Conservation (phyloP, 176 grass and related monocot genomes). For the Cymbopogon citratus region DNA sequence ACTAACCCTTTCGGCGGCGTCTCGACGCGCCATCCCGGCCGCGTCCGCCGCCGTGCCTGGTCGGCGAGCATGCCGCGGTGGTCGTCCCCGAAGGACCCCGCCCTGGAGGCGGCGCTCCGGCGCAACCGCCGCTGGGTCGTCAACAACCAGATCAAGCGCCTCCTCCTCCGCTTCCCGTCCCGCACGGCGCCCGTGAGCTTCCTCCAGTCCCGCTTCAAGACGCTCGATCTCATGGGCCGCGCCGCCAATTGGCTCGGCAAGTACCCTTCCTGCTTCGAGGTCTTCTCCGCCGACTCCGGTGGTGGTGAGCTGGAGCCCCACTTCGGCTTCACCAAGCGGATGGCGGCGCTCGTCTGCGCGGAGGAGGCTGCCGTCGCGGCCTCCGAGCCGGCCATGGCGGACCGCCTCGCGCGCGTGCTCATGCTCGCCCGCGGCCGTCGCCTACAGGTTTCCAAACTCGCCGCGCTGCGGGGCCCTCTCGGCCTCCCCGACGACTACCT, state of each 20-base stretch:
- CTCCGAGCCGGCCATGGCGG: conserved; percentile 64
- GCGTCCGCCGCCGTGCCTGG: not conserved
- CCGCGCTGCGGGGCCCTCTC: conserved; percentile 55
- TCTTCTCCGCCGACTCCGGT: conserved; percentile 29
- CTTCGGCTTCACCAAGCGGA: conserved; percentile 85
- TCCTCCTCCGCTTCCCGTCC: conserved; percentile 69
- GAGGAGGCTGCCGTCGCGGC: conserved; percentile 51
- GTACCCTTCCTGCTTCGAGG: conserved; percentile 83
- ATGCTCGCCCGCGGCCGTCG: conserved; percentile 67
- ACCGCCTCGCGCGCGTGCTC: conserved; percentile 61
- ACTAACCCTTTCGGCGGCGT: not conserved
- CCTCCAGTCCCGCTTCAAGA: conserved; percentile 75
- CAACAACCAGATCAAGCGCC: conserved; percentile 93
- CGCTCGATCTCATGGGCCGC: conserved; percentile 74
- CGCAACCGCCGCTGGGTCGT: conserved; percentile 88
- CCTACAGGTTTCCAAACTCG: conserved; percentile 72
- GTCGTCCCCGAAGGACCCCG: conserved; percentile 77
- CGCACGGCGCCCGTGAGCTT: conserved; percentile 57
- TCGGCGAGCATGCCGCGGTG: conserved; percentile 47
- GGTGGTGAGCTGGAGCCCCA: conserved; percentile 27
- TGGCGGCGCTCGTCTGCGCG: conserved; percentile 58
- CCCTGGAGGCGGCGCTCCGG: conserved; percentile 60
- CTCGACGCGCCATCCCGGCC: not conserved
- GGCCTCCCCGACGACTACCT: conserved; percentile 90
- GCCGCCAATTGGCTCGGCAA: conserved; percentile 93